A percentile compares a stretch with the other conserved stretches of the same genome.
Conservation (phyloP, 805 yeast species). For the Candida bentonensis region DNA sequence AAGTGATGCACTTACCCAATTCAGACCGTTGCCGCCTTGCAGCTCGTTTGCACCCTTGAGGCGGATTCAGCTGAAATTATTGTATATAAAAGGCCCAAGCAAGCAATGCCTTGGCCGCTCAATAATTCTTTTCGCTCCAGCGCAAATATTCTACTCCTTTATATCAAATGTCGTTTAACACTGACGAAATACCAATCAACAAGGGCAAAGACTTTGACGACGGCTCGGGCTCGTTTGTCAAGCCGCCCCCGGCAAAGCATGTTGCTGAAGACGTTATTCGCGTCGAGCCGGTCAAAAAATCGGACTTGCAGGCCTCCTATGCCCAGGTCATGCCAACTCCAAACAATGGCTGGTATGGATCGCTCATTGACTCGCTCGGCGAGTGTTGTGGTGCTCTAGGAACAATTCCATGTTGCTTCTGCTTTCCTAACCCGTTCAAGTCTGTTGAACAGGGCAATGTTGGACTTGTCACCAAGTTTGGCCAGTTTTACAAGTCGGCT, state of each 20-base stretch:
- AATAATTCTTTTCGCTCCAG: too few species aligned
- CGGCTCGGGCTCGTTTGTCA: too few species aligned
- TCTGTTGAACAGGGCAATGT: constrained; percentile 53
- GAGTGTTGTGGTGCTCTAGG: constrained; percentile 37
- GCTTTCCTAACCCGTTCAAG: constrained; percentile 45
- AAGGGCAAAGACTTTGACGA: too few species aligned
- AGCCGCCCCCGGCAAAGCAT: background rate
- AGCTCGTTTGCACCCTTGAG: too few species aligned
- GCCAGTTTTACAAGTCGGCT: constrained; percentile 47
- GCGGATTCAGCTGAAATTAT: too few species aligned
- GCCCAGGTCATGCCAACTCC: constrained; percentile 25
- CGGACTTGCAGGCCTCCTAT: constrained; percentile 18
- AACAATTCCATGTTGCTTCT: constrained; percentile 38
- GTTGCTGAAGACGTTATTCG: constrained; percentile 10
- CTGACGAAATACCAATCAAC: too few species aligned
- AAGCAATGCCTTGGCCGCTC: too few species aligned
- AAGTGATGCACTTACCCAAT: too few species aligned
- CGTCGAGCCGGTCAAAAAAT: constrained; percentile 16
- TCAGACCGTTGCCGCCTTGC: too few species aligned
- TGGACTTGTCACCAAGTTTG: constrained; percentile 53
- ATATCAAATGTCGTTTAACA: too few species aligned
- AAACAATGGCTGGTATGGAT: constrained; percentile 24
- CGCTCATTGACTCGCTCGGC: constrained; percentile 26
- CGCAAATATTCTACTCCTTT: too few species aligned
- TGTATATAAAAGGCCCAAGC: too few species aligned